phyloP scores from a whole-genome alignment of 257 asterid species.

The Solanum paucissectum region DNA sequence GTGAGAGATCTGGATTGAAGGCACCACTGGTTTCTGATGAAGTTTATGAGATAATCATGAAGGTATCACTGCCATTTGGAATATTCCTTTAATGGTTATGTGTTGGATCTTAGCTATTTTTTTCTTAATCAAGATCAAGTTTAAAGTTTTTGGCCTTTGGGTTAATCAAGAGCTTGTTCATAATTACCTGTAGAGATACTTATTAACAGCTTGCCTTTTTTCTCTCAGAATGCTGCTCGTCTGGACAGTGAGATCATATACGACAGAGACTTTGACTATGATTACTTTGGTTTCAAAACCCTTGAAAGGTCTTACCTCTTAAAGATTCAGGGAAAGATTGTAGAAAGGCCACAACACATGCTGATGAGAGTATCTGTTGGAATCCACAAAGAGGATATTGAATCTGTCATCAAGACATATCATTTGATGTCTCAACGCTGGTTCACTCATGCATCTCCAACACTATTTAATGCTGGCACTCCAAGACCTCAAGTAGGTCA shows the following conservation, averaged over 20 bases:
- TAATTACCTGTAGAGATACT: background rate
- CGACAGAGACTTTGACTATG: conserved; percentile 90
- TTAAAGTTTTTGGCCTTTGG: background rate
- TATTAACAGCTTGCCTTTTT: background rate
- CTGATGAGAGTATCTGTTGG: conserved; percentile 97
- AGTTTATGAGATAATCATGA: conserved; percentile 70
- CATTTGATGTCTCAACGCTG: conserved; percentile 88
- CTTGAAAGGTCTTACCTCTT: conserved; percentile 89
- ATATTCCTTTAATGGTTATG: background rate
- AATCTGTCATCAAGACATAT: conserved; percentile 67
- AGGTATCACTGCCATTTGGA: conserved; percentile 27
- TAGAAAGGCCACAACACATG: conserved; percentile 99
- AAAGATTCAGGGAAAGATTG: conserved; percentile 71
- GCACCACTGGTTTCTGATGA: conserved; percentile 90
- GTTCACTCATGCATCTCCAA: conserved; percentile 98
- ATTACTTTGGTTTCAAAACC: conserved; percentile 89
- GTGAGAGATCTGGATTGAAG: conserved; percentile 70
- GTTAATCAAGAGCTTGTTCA: background rate
- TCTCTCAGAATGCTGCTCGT: conserved; percentile 59
- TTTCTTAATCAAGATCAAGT: background rate
- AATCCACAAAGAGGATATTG: conserved; percentile 76
- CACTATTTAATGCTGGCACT: conserved; percentile 94
- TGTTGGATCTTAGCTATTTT: background rate
- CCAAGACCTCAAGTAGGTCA: conserved; percentile 84
- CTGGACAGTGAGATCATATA: conserved; percentile 93